These are phyloP conservation scores for Malus asiatica DNA, from an alignment of 306 rosid species.

Conservation along the genomic window DNA sequence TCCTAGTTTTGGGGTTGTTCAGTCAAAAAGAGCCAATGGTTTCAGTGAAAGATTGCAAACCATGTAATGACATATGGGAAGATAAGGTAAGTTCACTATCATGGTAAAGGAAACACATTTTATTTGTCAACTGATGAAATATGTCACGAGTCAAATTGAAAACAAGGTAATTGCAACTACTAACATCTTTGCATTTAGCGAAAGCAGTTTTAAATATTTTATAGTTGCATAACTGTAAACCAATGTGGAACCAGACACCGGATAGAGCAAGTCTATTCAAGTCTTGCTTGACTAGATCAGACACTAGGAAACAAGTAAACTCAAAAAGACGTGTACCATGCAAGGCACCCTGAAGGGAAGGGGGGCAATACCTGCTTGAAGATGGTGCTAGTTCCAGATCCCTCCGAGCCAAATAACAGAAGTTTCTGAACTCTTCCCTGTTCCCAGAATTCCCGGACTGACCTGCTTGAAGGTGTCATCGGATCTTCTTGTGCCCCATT, in stretches of 20 bases:
- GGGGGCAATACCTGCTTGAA: slow-evolving; percentile 59
- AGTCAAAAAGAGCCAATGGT: background rate
- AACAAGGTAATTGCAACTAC: background rate
- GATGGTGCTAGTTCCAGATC: slow-evolving; percentile 84
- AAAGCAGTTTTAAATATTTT: background rate
- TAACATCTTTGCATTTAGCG: background rate
- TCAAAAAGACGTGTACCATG: background rate
- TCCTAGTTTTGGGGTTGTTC: background rate
- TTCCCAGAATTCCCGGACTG: slow-evolving; percentile 69
- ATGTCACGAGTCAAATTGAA: background rate
- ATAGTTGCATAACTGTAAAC: background rate
- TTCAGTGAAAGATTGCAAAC: background rate
- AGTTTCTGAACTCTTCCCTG: slow-evolving; percentile 76
- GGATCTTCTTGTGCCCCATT: slow-evolving; percentile 51
- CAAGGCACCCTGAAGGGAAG: background rate
- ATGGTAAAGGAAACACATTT: background rate
- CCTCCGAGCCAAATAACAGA: slow-evolving; percentile 77
- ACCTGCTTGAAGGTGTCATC: slow-evolving; percentile 45
- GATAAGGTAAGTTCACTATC: background rate
- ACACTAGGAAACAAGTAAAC: background rate
- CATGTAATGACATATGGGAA: background rate
- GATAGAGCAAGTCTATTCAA: background rate
- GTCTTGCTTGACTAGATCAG: background rate
- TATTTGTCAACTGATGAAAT: background rate
- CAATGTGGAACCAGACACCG: background rate